Evolutionary conservation across 1,284 basidiomycete species (phyloP).

Genomic region (Moniliophthora roreri): DNA sequence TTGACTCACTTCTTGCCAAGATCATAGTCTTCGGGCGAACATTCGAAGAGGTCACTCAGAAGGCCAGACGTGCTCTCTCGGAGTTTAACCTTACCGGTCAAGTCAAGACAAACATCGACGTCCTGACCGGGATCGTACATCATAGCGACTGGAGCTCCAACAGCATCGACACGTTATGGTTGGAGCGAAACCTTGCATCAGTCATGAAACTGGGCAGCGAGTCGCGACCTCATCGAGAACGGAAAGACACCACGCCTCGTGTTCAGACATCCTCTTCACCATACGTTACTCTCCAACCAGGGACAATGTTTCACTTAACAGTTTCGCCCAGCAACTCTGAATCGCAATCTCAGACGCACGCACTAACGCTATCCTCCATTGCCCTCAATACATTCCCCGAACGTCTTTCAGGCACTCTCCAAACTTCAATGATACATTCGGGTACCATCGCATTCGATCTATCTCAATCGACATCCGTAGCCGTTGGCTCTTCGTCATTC

Average conservation of each 20-base stretch:
- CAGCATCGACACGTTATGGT: conserved; percentile 35
- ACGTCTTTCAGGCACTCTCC: conserved; percentile 35
- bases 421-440: conserved; percentile 28
- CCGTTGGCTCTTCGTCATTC: conserved; percentile 24
- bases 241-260: neutral
- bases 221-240: neutral
- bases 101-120: conserved; percentile 33
- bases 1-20: conserved; percentile 41
- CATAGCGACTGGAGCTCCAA: conserved; percentile 32
- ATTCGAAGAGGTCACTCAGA: conserved; percentile 32
- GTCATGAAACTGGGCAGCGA: conserved; percentile 23
- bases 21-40: conserved; percentile 32
- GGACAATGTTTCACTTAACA: conserved; percentile 34
- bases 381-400: conserved; percentile 38
- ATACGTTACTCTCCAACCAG: conserved; percentile 32
- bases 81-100: conserved; percentile 27
- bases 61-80: conserved; percentile 28
- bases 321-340: conserved; percentile 20
- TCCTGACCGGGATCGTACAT: conserved; percentile 32
- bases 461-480: conserved; percentile 30
- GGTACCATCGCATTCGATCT: conserved; percentile 32
- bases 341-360: conserved; percentile 25
- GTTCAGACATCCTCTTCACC: neutral
- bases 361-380: conserved; percentile 33
- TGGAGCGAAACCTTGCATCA: conserved; percentile 30